Conservation (phyloP, 768 basidiomycete species). For the Hypsizygus marmoreus region DNA sequence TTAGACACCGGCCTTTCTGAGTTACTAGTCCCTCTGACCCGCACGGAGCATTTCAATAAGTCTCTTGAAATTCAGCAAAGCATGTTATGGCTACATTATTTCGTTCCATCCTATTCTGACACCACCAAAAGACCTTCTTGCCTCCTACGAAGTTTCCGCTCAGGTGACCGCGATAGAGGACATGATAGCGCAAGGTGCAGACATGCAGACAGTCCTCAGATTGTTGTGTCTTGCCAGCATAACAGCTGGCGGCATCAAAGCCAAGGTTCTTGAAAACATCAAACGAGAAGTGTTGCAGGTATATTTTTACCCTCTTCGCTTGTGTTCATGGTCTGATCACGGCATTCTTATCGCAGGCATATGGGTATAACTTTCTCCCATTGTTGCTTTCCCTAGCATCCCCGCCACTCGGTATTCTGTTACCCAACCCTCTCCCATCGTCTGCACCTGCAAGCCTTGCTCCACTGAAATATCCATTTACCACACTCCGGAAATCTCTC, state of each 20-base stretch:
- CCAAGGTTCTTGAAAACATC: conserved; percentile 80
- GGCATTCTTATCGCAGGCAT: conserved; percentile 51
- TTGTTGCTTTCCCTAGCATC: conserved; percentile 64
- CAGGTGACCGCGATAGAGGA: conserved; percentile 92
- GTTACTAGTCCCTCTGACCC: conserved; percentile 80
- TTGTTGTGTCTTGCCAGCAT: conserved; percentile 87
- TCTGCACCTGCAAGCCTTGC: conserved; percentile 41
- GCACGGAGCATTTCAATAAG: conserved; percentile 86
- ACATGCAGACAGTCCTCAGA: conserved; percentile 76
- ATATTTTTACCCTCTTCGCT: conserved; percentile 28
- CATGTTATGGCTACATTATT: conserved; percentile 33
- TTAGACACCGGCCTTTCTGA: conserved; percentile 95
- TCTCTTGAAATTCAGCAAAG: conserved; percentile 96
- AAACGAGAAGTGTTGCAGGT: conserved; percentile 91
- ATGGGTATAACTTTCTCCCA: conserved; percentile 74
- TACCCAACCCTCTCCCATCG: conserved; percentile 68
- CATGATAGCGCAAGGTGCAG: conserved; percentile 83
- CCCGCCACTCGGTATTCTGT: conserved; percentile 66
- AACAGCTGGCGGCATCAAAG: conserved; percentile 83
- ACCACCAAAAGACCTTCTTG: conserved; percentile 83
- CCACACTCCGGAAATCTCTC: conserved; percentile 74
- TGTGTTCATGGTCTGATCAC: conserved; percentile 24
- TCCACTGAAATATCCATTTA: conserved; percentile 69
- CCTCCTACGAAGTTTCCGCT: conserved; percentile 80
- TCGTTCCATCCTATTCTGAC: conserved; percentile 8